Base-by-base conservation (phyloP, 306 rosid genomes). In the Trifolium dubium region DNA sequence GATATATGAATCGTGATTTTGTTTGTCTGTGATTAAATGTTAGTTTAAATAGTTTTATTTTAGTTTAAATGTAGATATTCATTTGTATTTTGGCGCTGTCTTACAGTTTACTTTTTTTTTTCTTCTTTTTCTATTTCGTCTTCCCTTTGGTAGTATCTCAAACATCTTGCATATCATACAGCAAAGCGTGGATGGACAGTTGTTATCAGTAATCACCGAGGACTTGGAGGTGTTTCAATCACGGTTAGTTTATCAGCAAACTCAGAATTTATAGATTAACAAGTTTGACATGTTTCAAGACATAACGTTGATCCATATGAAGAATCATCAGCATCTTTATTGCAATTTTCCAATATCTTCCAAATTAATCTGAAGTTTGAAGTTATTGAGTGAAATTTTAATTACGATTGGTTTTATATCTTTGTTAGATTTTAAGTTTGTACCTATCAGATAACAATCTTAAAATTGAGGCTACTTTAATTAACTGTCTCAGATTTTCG, bases 161-260 rank as follows among this genome's bases (percentile, higher is more conserved):
- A 86, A 86, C 99, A 94, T 90, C 91, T 94, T 78, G 99, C 97
- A 49, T 92, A 85, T 79, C 76, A 77, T 78, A 87, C 89, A 8
- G 96, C 92, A 0, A 87, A 81, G 82, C 84, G 80, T 40, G 97
- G 99, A 67, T 94, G 99, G 99, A 80, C 90, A 63, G 88, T 88
- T 54, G 92, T 92, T 60, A 74, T 94, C 63, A 76, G 90, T 85
- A 94, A 94, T 79, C 99, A 92, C 83, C 86, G 99, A 77, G 99
- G 99, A 43, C 69, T 92, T 72, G 99, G 99, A 53, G 99, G 97
- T 68, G 89, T 94, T 82, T 85, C 99, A 64, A 80, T 94, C 64
- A 94, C 99, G 64, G 99, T 94, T 79, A 88, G 99, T 74, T 59
- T 74, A 78, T 76, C 50, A 65, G 62, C 68, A 39, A 55, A 53